Base-by-base conservation (phyloP, 148 eudicot genomes). In the Rhododendron williamsianum region DNA sequence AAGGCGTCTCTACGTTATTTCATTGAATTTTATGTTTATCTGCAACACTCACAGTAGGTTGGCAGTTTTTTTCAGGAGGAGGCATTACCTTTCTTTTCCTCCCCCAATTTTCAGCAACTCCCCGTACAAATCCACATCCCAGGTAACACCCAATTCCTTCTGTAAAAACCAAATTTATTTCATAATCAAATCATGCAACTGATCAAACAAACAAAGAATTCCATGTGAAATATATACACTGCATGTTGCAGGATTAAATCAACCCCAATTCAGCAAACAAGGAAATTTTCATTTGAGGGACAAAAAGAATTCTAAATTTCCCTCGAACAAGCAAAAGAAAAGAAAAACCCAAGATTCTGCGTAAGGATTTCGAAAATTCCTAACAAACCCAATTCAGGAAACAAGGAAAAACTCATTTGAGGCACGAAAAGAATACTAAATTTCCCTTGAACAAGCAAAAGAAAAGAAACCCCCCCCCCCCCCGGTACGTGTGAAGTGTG, bases 21-120 rank as follows among this genome's bases (percentile, higher is more conserved):
- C 30, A 80, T 46, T 18, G 16, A 78, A n/a, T 6, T 51, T 12
- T 27, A 52, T 43, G 52, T 45, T 41, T 77, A 46, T 77, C 80
- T 43, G 6, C 16, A n/a, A 80, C 30, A 80, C 1, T 15, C 35
- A 41, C 7, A 43, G 25, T 60, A 67, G 11, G 48, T 46, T 67
- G 36, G 35, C 4, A 51, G 27, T 11, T 49, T 74, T 54, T 16
- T 25, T 30, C 67, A 52, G 60, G 7, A 41, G 12, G 81, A 18
- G 11, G 45, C 21, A 69, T 30, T 92, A 95, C 99, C 98, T 95
- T 90, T 95, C 99, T 85, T 97, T 97, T 76, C 99, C 98, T 84
- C 99, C 99, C 58, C 99, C 98, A 87, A 95, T 95, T 89, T 95
- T 94, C 89, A 97, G 98, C 94, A 97, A 89, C 86, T 97, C 99